phyloP scores from a whole-genome alignment of 2,329 filamentous ascomycete genomes.

The Aureobasidium sp. region DNA sequence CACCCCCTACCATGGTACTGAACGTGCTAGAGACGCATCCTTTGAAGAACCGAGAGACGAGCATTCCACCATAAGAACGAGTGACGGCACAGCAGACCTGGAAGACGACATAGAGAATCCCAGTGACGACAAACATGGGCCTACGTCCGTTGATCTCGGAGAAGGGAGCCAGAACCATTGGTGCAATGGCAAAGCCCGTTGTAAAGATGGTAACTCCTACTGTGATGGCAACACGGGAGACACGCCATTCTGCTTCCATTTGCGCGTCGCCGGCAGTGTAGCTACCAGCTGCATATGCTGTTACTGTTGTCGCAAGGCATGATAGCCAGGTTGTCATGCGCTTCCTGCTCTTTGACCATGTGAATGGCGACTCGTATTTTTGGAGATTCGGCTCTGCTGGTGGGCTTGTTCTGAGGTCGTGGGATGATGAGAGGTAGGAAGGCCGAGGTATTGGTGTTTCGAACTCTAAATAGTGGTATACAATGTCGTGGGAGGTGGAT shows the following conservation, averaged over 20 bases:
- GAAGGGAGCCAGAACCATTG: constrained; percentile 83
- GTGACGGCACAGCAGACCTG: constrained; percentile 70
- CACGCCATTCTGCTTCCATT: constrained; percentile 59
- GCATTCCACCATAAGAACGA: constrained; percentile 61
- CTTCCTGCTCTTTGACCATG: constrained; percentile 66
- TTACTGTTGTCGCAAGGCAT: constrained; percentile 67
- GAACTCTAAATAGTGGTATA: constrained; percentile 56
- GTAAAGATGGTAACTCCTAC: constrained; percentile 78
- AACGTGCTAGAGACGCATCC: constrained; percentile 74
- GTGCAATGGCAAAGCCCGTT: constrained; percentile 69
- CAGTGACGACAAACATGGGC: constrained; percentile 71
- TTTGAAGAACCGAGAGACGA: constrained; percentile 67
- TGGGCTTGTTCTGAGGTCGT: constrained; percentile 27
- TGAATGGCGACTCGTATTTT: constrained; percentile 61
- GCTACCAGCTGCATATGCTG: constrained; percentile 74
- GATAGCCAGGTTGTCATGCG: constrained; percentile 63
- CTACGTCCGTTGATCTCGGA: constrained; percentile 82
- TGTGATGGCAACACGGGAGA: constrained; percentile 60
- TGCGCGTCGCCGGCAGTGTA: constrained; percentile 64
- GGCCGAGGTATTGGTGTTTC: constrained; percentile 51
- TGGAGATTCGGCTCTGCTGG: constrained; percentile 59
- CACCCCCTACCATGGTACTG: constrained; percentile 85
- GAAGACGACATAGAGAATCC: constrained; percentile 63
- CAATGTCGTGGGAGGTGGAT: constrained; percentile 31
- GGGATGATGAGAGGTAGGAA: constrained; percentile 29